These are phyloP conservation scores for Rosa multiflora DNA, from an alignment of 306 rosid genomes.

Conservation along the genomic window DNA sequence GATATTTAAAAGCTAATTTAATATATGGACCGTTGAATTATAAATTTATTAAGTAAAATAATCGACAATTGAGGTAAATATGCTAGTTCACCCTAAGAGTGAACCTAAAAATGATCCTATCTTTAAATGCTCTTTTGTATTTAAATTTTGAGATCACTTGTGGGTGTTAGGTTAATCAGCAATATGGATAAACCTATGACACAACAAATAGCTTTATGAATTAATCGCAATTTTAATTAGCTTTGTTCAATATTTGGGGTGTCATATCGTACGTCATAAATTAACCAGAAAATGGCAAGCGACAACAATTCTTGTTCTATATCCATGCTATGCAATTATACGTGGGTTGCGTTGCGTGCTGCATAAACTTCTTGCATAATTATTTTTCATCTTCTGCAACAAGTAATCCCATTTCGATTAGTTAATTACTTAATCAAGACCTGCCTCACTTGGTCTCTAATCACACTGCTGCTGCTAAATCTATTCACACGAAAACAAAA, in stretches of 20 bases:
- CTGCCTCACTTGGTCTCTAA: background rate
- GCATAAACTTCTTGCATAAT: constrained; percentile 2
- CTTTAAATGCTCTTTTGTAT: background rate
- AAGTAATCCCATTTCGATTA: constrained; percentile 17
- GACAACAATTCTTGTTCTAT: background rate
- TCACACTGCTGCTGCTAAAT: background rate
- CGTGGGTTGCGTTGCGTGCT: constrained; percentile 30
- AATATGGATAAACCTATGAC: background rate
- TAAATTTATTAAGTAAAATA: no score
- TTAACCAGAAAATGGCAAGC: background rate
- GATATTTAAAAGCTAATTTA: no score
- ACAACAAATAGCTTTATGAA: background rate
- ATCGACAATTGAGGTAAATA: no score
- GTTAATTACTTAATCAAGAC: background rate
- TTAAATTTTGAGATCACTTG: background rate
- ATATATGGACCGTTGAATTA: no score
- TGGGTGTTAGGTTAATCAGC: background rate
- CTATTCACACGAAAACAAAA: background rate
- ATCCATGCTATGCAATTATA: constrained; percentile 7
- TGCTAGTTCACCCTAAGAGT: no score
- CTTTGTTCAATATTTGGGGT: background rate
- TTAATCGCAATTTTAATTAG: background rate
- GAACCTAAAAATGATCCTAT: no score
- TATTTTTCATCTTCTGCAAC: constrained; percentile 14
- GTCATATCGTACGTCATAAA: background rate